A percentile compares a stretch with the other conserved stretches of the same genome.
Evolutionary conservation across 1,284 basidiomycete species (phyloP).

Genomic region (Ceratorhiza oryzae-sativae): DNA sequence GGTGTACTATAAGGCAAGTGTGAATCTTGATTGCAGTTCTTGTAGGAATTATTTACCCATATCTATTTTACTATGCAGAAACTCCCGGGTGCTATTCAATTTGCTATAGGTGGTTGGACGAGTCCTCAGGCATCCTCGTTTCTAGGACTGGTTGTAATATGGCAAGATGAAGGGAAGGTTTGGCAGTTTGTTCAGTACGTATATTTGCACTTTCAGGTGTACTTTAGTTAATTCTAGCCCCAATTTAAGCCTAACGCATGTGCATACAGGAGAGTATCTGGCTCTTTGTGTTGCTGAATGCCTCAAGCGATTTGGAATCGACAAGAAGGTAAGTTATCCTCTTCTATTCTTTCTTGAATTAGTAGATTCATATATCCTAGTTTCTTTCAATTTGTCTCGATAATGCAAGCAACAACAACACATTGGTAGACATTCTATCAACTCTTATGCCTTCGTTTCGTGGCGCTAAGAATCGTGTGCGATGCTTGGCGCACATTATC

Average conservation of each 20-base stretch:
- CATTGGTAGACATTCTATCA: not conserved
- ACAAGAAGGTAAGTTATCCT: not conserved
- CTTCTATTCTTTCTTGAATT: not conserved
- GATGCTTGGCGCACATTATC: conserved; percentile 9
- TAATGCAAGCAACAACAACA: conserved; percentile 16
- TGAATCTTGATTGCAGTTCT: not conserved
- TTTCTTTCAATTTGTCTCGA: conserved; percentile 14
- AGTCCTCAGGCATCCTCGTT: not conserved
- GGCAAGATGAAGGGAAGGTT: not conserved
- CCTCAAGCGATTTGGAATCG: conserved; percentile 18
- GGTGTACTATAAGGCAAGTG: not conserved
- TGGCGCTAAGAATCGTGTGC: conserved; percentile 1
- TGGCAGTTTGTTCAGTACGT: conserved; percentile 20
- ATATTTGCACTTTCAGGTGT: not conserved
- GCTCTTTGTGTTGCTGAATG: not conserved
- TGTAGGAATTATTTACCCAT: not conserved
- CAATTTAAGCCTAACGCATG: conserved; percentile 15
- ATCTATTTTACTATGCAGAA: not conserved
- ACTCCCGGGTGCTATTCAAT: not conserved
- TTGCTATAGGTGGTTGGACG: conserved; percentile 27
- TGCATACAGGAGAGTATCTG: conserved; percentile 13
- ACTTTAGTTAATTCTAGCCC: not conserved
- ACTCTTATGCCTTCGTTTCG: not conserved
- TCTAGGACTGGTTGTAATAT: conserved; percentile 1
- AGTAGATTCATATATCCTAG: not conserved